A percentile compares a stretch with the other conserved stretches of the same genome.
phyloP scores from a whole-genome alignment of 306 rosid genomes.

The Pyrus pyrifolia region DNA sequence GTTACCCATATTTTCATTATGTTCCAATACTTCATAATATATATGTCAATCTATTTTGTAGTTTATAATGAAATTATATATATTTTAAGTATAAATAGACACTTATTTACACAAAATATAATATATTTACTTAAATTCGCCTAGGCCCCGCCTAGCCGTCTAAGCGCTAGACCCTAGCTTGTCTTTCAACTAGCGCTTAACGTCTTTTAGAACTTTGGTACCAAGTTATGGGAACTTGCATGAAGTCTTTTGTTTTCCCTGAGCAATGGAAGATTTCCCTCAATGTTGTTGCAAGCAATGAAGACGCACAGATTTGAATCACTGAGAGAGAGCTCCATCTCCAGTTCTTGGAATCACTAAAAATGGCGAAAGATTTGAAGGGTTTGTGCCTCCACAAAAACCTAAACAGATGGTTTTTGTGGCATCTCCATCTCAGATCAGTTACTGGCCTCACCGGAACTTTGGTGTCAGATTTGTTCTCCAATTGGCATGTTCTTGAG shows the following conservation, averaged over 20 bases:
- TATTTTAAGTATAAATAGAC: no score
- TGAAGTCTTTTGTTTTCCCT: constrained; percentile 11
- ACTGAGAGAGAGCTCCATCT: constrained; percentile 11
- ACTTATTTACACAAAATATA: no score
- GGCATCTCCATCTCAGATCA: constrained; percentile 19
- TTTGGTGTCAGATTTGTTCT: constrained; percentile 7
- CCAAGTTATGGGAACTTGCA: neutral
- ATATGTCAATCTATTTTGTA: no score
- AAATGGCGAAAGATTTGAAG: neutral
- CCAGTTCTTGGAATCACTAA: neutral
- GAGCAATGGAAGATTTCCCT: constrained; percentile 7
- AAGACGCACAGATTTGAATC: neutral
- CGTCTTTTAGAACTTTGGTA: no score
- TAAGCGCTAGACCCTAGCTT: no score
- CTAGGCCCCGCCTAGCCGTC: no score
- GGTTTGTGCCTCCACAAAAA: neutral
- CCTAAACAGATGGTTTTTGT: neutral
- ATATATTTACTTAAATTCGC: no score
- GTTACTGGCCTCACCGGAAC: neutral
- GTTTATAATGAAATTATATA: no score
- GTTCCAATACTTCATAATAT: no score
- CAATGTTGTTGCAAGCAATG: neutral
- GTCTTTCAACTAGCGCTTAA: no score
- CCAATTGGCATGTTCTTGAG: constrained; percentile 8
- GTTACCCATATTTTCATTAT: no score